These are phyloP conservation scores for Talaromyces sp. DNA, from an alignment of 2,329 filamentous ascomycete species.

Conservation along the genomic window DNA sequence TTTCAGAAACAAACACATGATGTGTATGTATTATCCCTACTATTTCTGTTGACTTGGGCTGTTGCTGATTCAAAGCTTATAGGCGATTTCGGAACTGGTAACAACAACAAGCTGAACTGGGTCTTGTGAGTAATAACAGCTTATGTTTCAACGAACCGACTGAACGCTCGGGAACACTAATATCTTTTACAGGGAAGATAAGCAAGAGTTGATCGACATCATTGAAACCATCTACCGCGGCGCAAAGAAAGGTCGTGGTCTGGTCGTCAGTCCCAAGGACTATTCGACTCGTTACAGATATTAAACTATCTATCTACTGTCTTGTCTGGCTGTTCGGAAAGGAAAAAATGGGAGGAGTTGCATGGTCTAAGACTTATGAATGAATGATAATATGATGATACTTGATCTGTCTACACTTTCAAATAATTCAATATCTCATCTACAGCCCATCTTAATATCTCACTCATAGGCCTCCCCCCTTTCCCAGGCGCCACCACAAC, in stretches of 20 bases:
- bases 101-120: conserved; percentile 98
- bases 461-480: conserved; percentile 56
- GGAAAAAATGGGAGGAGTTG: neutral
- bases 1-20: conserved; percentile 98
- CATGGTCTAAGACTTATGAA: neutral
- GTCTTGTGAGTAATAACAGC: conserved; percentile 49
- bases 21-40: conserved; percentile 26
- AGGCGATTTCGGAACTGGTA: conserved; percentile 85
- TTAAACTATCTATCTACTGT: conserved; percentile 30
- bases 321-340: neutral
- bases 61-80: neutral
- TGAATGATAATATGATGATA: neutral
- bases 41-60: too few species aligned
- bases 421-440: conserved; percentile 50
- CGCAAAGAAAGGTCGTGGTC: conserved; percentile 95
- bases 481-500: conserved; percentile 45
- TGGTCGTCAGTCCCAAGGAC: conserved; percentile 89
- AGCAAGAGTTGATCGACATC: conserved; percentile 97
- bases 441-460: conserved; percentile 64
- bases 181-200: conserved; percentile 61
- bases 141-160: too few species aligned
- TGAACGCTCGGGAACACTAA: neutral
- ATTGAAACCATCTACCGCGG: conserved; percentile 96
- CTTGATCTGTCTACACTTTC: conserved; percentile 9
- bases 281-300: conserved; percentile 68